Base-by-base conservation (phyloP, 1,139 yeast species). In the Pichia sp. region DNA sequence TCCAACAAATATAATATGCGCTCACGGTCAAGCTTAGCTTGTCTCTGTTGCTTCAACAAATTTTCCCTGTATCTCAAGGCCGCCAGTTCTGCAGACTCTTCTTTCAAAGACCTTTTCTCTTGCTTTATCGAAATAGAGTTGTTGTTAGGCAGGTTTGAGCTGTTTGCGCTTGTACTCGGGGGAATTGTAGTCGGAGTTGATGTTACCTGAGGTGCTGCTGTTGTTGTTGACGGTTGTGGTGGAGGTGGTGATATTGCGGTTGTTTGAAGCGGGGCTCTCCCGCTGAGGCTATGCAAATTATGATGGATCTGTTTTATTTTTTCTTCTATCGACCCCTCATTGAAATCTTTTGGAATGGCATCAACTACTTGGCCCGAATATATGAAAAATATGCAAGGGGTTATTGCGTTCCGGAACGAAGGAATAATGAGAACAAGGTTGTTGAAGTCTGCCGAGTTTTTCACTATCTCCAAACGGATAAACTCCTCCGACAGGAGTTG, bases 371-470 rank as follows among this genome's bases (percentile, higher is more conserved):
- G 66, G 2, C 85, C 81, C 10, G 73, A 71, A 47, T 67, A 69
- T 8, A 85, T 73, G 12, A 63, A 50, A 31, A 62, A 49, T 27
- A 61, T 52, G 81, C 72, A 67, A 73, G 79, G 57, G 79, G 71
- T 60, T 80, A 74, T 12, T 85, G 88, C 17, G 3, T 74, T 71
- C 1, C 62, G 64, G 38, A 76, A 73, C 34, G 73, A 72, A 0
- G 77, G 78, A 62, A 81, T 81, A 14, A 81, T 69, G 59, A 79
- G 81, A 47, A 74, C 71, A 61, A 85, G 83, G 60, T 71, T 73
- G 1, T 63, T 67, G 60, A 72, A 82, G 58, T 84, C 84, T 2
- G 65, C 64, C 0, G 83, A 70, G n/a, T 72, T 77, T 47, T 76
- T 72, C 1, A 68, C 55, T 41, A 85, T 66, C 60, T 73, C 72